Base-by-base conservation (phyloP, 495 filamentous ascomycete genomes). In the Penicillium turbatum region DNA sequence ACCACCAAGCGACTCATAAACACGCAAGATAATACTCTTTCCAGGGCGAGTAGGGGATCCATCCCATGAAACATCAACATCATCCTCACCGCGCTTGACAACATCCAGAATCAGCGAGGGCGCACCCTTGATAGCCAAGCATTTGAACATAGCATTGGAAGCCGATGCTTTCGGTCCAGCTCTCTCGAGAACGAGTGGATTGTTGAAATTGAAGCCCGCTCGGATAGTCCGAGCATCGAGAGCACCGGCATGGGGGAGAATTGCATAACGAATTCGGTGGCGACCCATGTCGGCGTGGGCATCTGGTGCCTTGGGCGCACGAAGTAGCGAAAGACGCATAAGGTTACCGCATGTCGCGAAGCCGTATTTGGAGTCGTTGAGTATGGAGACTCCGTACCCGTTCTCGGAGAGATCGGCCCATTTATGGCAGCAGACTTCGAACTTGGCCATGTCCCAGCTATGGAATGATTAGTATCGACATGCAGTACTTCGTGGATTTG, bases 391-490 rank as follows among this genome's bases (percentile, higher is more conserved):
- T 55, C 93, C 93, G 66, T 96, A 97, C 31, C 84, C 85, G 64
- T 90, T 74, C 66, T 98, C 93, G 5, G 89, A 95, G 48, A 98
- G 78, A 69, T 97, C 93, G n/a, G 93, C 93, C 78, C 88, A 98
- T 68, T 89, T 92, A 74, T 98, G 93, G 69, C 88, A 92, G 81
- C 92, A 96, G 38, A 98, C 93, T 74, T 98, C 93, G 61, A 98
- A 98, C 63, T 96, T 96, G 61, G 93, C 93, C 92, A 96, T 96
- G 60, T 98, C 93, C 93, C 93, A 98, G 66, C 82, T 87, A 34
- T 34, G 3, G 48, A 9, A 1, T 47, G 0, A 32, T 61, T 43
- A 63, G 63, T 59, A 19, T 44, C n/a, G 53, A 35, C 48, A 53
- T 60, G n/a, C 54, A 61, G 9, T 29, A 0, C 10, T 30, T 13